Evolutionary conservation across 2,329 filamentous ascomycete species (phyloP).

Genomic region (Hansfordia pulvinata): DNA sequence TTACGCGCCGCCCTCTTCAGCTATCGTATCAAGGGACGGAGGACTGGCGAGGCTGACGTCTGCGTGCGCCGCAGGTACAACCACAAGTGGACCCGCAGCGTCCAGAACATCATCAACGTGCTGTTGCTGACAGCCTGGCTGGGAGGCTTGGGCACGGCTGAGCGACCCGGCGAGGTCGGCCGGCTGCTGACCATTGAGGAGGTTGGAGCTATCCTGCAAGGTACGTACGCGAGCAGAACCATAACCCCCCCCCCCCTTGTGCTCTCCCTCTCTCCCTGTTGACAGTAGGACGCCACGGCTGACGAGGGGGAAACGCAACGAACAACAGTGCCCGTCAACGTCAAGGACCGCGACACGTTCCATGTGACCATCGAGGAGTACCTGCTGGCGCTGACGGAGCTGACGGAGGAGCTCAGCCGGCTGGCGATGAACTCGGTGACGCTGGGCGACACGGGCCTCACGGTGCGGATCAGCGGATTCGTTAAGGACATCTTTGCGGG

Average conservation of each 20-base stretch:
- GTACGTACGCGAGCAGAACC: constrained; percentile 41
- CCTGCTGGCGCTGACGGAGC: constrained; percentile 70
- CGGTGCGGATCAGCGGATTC: constrained; percentile 78
- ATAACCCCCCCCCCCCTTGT: constrained; percentile 1
- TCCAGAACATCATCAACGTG: constrained; percentile 62
- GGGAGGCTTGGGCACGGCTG: constrained; percentile 51
- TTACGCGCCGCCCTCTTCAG: neutral
- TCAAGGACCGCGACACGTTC: constrained; percentile 82
- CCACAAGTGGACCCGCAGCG: constrained; percentile 65
- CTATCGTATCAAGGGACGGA: too few relatives aligned
- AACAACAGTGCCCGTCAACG: constrained; percentile 83
- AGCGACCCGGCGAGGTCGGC: constrained; percentile 38
- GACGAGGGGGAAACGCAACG: constrained; percentile 4
- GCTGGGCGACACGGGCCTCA: constrained; percentile 73
- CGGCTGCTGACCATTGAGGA: constrained; percentile 79
- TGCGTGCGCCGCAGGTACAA: constrained; percentile 51
- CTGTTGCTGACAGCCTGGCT: constrained; percentile 58
- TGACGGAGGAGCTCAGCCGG: constrained; percentile 82
- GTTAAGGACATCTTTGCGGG: constrained; percentile 92
- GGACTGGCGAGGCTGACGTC: constrained; percentile 2
- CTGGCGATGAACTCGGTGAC: constrained; percentile 92
- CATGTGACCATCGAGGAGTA: constrained; percentile 97
- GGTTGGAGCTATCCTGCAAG: constrained; percentile 62
- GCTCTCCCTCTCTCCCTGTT: neutral
- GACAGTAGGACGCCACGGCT: constrained; percentile 1